Conservation (phyloP, 345 rosid species). For the Populus nigra region DNA sequence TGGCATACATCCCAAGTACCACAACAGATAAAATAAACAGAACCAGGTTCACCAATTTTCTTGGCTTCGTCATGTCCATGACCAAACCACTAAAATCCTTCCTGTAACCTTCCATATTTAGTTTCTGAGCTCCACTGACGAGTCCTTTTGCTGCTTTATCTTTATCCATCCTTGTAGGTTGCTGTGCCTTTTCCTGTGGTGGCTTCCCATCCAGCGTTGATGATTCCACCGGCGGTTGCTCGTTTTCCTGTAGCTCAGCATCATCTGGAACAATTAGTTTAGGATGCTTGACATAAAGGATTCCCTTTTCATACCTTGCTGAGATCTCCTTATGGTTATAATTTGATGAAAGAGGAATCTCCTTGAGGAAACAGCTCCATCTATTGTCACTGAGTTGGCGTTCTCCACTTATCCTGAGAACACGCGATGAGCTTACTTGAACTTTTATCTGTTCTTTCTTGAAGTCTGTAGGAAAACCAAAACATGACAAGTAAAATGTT, state of each 20-base stretch:
- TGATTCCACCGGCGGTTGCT: background rate
- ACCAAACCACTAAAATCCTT: slow-evolving; percentile 6
- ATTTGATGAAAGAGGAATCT: slow-evolving; percentile 30
- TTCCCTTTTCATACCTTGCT: slow-evolving; percentile 34
- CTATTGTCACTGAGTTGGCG: slow-evolving; percentile 17
- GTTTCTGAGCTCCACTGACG: background rate
- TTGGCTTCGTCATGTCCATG: slow-evolving; percentile 21
- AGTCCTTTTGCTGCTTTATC: background rate
- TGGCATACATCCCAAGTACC: slow-evolving; percentile 25
- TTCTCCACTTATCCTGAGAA: slow-evolving; percentile 43
- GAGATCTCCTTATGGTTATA: slow-evolving; percentile 19
- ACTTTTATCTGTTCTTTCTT: slow-evolving; percentile 45
- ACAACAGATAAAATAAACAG: slow-evolving; percentile 24
- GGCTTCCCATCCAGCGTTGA: background rate
- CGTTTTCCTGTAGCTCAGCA: background rate
- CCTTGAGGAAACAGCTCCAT: slow-evolving; percentile 33
- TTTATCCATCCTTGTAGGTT: background rate
- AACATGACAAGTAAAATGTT: background rate
- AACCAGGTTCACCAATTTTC: slow-evolving; percentile 20
- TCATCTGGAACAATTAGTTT: slow-evolving; percentile 20
- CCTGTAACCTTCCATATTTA: background rate
- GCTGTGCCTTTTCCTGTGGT: background rate
- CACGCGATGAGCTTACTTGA: slow-evolving; percentile 27
- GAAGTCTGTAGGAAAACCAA: slow-evolving; percentile 29
- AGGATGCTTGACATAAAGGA: slow-evolving; percentile 35